phyloP scores from a whole-genome alignment of 768 basidiomycete genomes.

The Sporobolomyces pararoseus region DNA sequence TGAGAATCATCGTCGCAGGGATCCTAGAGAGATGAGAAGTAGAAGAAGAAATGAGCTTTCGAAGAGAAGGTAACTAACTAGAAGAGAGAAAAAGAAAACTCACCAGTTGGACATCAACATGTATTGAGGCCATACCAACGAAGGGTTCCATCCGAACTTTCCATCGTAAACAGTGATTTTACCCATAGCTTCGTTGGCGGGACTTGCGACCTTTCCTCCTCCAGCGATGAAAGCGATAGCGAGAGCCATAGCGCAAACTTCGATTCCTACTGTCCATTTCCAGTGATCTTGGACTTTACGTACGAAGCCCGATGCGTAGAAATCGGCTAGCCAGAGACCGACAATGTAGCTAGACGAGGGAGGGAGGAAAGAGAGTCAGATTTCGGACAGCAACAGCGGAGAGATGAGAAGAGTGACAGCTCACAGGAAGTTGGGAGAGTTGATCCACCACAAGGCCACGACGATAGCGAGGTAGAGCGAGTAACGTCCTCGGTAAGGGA shows the following conservation, averaged over 20 bases:
- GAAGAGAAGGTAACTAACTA: too few relatives aligned
- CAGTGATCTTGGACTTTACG: slow-evolving; percentile 47
- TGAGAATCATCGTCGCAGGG: slow-evolving; percentile 43
- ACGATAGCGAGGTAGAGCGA: slow-evolving; percentile 43
- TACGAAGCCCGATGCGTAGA: slow-evolving; percentile 46
- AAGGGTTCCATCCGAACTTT: slow-evolving; percentile 44
- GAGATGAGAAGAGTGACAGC: background rate
- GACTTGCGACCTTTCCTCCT: slow-evolving; percentile 42
- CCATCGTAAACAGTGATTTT: slow-evolving; percentile 45
- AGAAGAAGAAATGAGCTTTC: too few relatives aligned
- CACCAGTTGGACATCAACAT: slow-evolving; percentile 46
- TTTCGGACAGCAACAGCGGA: background rate
- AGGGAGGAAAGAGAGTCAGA: background rate
- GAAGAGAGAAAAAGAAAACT: too few relatives aligned
- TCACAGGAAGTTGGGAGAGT: slow-evolving; percentile 44
- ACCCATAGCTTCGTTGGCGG: slow-evolving; percentile 44
- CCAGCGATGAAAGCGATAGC: slow-evolving; percentile 45
- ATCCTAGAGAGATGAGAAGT: slow-evolving; percentile 23
- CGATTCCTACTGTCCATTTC: slow-evolving; percentile 46
- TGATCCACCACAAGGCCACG: slow-evolving; percentile 45
- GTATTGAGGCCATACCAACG: slow-evolving; percentile 47
- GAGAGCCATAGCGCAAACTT: slow-evolving; percentile 44
- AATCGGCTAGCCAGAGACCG: slow-evolving; percentile 45
- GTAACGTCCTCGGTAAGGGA: slow-evolving; percentile 46
- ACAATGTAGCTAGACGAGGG: slow-evolving; percentile 41